Conservation (phyloP, 768 basidiomycete species). For the Erythrobasidium yunnanense region DNA sequence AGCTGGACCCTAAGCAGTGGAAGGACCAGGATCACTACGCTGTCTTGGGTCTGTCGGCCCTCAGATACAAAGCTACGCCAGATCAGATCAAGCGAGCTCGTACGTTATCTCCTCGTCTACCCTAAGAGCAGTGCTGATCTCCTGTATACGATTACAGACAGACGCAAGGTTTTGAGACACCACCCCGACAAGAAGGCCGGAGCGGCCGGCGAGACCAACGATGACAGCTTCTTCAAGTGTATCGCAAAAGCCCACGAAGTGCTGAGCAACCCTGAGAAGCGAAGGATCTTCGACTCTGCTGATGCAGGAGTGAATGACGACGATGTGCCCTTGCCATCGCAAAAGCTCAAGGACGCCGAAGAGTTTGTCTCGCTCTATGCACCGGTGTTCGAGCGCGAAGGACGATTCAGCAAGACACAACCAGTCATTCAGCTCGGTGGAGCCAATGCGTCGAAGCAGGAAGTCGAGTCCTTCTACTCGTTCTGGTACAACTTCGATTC, state of each 20-base stretch:
- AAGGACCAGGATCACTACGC: constrained; percentile 99
- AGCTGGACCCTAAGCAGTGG: constrained; percentile 94
- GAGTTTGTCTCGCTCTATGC: constrained; percentile 62
- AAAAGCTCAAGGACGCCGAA: constrained; percentile 44
- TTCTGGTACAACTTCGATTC: constrained; percentile 99
- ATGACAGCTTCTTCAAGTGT: constrained; percentile 99
- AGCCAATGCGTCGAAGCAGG: constrained; percentile 59
- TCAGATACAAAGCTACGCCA: constrained; percentile 71
- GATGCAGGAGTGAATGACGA: constrained; percentile 76
- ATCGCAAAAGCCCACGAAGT: constrained; percentile 97
- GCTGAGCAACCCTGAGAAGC: constrained; percentile 70
- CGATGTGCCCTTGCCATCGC: constrained; percentile 48
- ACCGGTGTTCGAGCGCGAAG: constrained; percentile 79
- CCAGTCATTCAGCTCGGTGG: constrained; percentile 71
- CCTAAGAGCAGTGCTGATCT: background rate
- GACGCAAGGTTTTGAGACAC: constrained; percentile 96
- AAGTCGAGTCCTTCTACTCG: constrained; percentile 88
- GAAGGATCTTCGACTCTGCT: constrained; percentile 92
- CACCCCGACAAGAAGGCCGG: constrained; percentile 93
- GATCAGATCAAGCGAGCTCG: constrained; percentile 95
- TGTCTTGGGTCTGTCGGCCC: constrained; percentile 82
- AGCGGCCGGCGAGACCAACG: constrained; percentile 69
- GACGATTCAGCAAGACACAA: constrained; percentile 75
- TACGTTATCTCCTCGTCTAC: constrained; percentile 46
- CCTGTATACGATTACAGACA: constrained; percentile 53